These are phyloP conservation scores for Ramaria sp. DNA, from an alignment of 768 basidiomycete species.

Conservation along the genomic window DNA sequence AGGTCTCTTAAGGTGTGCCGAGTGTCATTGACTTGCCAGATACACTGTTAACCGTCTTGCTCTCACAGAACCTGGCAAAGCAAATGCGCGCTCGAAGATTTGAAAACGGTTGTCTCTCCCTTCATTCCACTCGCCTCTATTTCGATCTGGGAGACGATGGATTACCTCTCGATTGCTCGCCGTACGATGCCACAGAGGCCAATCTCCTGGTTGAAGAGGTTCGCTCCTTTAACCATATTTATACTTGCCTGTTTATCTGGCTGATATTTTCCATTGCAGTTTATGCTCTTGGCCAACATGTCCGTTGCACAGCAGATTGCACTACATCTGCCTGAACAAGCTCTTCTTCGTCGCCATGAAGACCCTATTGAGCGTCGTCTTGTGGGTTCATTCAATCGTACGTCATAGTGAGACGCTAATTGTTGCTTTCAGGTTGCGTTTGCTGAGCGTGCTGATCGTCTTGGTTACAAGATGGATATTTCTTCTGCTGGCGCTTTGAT, in stretches of 20 bases:
- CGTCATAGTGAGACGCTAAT: background rate
- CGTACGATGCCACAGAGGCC: constrained; percentile 56
- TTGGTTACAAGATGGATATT: constrained; percentile 75
- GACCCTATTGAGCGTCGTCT: constrained; percentile 85
- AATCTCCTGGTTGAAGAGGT: constrained; percentile 88
- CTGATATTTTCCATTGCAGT: constrained; percentile 32
- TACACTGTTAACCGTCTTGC: background rate
- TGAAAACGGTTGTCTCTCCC: constrained; percentile 68
- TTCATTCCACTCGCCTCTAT: constrained; percentile 56
- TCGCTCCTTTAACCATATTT: constrained; percentile 11
- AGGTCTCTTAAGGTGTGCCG: constrained; percentile 39
- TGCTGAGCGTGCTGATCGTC: constrained; percentile 66
- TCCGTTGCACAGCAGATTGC: constrained; percentile 90
- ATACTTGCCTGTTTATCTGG: constrained; percentile 5
- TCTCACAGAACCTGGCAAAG: constrained; percentile 44
- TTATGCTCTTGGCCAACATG: constrained; percentile 89
- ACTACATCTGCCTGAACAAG: constrained; percentile 90
- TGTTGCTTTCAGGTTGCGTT: constrained; percentile 52
- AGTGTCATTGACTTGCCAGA: background rate
- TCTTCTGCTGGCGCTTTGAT: constrained; percentile 74
- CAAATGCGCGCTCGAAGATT: constrained; percentile 64
- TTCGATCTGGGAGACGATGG: constrained; percentile 78
- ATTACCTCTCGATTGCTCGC: constrained; percentile 67
- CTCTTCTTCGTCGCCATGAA: constrained; percentile 92
- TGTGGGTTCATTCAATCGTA: constrained; percentile 30